Evolutionary conservation across 805 yeast species (phyloP).

Genomic region (Schwanniomyces vanrijiae): DNA sequence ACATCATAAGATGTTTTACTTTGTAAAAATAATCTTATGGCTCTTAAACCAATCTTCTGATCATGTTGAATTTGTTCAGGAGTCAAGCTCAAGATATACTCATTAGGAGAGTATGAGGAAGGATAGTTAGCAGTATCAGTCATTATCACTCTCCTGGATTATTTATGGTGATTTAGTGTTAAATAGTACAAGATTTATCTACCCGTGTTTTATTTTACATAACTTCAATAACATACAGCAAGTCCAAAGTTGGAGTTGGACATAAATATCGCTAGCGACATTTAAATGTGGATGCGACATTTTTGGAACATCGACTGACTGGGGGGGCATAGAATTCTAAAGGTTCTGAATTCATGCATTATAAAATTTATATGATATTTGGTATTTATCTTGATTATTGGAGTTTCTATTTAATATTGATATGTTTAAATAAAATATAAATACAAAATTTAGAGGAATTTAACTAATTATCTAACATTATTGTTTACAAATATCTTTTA

Average conservation of each 20-base stretch:
- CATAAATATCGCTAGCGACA: background rate
- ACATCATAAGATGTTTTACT: slow-evolving; percentile 96
- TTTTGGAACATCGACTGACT: background rate
- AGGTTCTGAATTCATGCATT: no score
- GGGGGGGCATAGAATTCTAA: no score
- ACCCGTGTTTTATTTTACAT: background rate
- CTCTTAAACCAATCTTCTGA: slow-evolving; percentile 74
- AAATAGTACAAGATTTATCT: background rate
- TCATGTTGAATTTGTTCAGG: slow-evolving; percentile 50
- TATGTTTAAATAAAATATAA: no score
- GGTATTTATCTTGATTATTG: no score
- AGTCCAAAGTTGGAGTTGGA: background rate
- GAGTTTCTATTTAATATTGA: no score
- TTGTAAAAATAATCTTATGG: slow-evolving; percentile 80
- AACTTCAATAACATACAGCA: background rate
- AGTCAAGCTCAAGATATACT: slow-evolving; percentile 40
- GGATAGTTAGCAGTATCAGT: slow-evolving; percentile 5
- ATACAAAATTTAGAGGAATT: no score
- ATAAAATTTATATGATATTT: no score
- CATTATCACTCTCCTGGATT: background rate
- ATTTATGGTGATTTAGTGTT: background rate
- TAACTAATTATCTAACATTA: no score
- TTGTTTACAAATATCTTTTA: no score
- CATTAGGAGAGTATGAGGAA: slow-evolving; percentile 38
- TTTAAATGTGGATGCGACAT: background rate